These are phyloP conservation scores for Teratosphaeria pseudoeucalypti DNA, from an alignment of 2,329 filamentous ascomycete genomes.

Conservation along the genomic window DNA sequence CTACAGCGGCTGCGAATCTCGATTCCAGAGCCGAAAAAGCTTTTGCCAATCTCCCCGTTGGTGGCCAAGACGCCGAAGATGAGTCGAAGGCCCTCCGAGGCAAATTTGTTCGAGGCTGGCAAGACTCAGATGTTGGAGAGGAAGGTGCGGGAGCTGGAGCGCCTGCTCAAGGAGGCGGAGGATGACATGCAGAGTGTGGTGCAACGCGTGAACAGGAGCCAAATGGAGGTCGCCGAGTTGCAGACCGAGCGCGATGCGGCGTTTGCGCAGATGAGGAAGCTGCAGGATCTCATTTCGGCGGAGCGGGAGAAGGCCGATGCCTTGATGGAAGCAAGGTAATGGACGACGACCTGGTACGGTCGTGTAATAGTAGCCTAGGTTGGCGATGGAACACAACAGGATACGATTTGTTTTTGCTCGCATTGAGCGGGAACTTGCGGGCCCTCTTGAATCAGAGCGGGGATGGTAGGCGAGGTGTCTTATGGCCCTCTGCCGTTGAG, in stretches of 20 bases:
- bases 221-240: slow-evolving; percentile 72
- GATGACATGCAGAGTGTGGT: slow-evolving; percentile 77
- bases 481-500: neutral
- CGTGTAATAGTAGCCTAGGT: neutral
- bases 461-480: neutral
- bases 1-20: slow-evolving; percentile 56
- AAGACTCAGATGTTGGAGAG: slow-evolving; percentile 67
- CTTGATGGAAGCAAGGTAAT: slow-evolving; percentile 5
- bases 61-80: slow-evolving; percentile 50
- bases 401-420: neutral
- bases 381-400: neutral
- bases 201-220: slow-evolving; percentile 67
- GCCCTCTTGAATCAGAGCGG: too few species aligned
- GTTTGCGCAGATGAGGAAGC: slow-evolving; percentile 56
- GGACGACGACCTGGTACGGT: neutral
- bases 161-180: slow-evolving; percentile 64
- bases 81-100: slow-evolving; percentile 41
- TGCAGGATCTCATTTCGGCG: slow-evolving; percentile 57
- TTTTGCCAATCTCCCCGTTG: slow-evolving; percentile 46
- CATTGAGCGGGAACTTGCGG: neutral
- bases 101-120: slow-evolving; percentile 50
- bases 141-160: slow-evolving; percentile 75
- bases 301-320: slow-evolving; percentile 52
- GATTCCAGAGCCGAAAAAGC: slow-evolving; percentile 36
- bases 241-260: slow-evolving; percentile 68